phyloP scores from a whole-genome alignment of 1,139 yeast species.

The Suhomyces atakaporum region DNA sequence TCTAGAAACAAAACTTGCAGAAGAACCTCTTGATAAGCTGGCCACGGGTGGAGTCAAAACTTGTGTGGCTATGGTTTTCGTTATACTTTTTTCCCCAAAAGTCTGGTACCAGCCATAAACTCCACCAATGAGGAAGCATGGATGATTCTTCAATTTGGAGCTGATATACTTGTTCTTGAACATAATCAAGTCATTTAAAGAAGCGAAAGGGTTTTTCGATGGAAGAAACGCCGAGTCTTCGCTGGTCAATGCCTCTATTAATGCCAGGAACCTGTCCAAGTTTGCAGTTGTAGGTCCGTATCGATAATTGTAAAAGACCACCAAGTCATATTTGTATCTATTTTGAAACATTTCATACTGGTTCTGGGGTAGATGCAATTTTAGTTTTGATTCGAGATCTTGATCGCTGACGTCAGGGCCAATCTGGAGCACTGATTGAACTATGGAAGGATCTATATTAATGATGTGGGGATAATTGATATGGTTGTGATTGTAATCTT shows the following conservation, averaged over 20 bases:
- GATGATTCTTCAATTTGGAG: slow-evolving; percentile 35
- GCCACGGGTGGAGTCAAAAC: slow-evolving; percentile 28
- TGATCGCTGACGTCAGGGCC: slow-evolving; percentile 49
- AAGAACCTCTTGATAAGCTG: slow-evolving; percentile 21
- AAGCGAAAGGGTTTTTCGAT: slow-evolving; percentile 44
- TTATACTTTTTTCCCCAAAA: slow-evolving; percentile 34
- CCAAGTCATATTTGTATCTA: slow-evolving; percentile 56
- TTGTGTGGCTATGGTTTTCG: slow-evolving; percentile 19
- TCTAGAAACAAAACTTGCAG: slow-evolving; percentile 8
- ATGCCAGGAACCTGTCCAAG: slow-evolving; percentile 31
- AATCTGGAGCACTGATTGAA: slow-evolving; percentile 21
- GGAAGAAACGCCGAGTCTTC: slow-evolving; percentile 20
- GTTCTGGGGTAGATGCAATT: slow-evolving; percentile 51
- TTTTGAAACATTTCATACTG: slow-evolving; percentile 54
- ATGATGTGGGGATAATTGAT: slow-evolving; percentile 56
- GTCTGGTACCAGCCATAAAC: slow-evolving; percentile 39
- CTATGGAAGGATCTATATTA: slow-evolving; percentile 70
- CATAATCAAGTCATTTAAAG: slow-evolving; percentile 56
- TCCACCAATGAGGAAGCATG: slow-evolving; percentile 45
- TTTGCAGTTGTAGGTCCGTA: slow-evolving; percentile 18
- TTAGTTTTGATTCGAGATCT: slow-evolving; percentile 61
- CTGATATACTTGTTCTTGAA: slow-evolving; percentile 39
- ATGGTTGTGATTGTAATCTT: slow-evolving; percentile 60
- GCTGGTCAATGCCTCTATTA: slow-evolving; percentile 23
- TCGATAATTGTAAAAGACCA: slow-evolving; percentile 63